phyloP scores from a whole-genome alignment of 345 rosid genomes.

The Populus nigra region DNA sequence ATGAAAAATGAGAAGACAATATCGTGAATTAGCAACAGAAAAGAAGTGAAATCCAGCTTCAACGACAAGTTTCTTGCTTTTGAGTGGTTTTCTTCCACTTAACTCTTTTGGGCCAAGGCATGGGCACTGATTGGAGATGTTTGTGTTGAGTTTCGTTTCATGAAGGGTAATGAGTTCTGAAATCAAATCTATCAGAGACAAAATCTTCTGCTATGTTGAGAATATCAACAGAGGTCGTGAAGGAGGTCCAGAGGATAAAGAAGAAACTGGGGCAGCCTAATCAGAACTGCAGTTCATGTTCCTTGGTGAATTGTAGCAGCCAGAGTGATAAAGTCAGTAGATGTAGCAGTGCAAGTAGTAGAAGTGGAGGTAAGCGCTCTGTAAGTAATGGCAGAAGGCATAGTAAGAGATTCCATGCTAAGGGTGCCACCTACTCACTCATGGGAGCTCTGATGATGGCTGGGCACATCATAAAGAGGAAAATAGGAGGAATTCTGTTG shows the following conservation, averaged over 20 bases:
- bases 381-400: slow-evolving; percentile 56
- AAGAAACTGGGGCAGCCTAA: slow-evolving; percentile 56
- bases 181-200: slow-evolving; percentile 32
- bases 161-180: slow-evolving; percentile 50
- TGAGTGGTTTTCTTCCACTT: slow-evolving; percentile 56
- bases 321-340: slow-evolving; percentile 91
- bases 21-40: slow-evolving; percentile 31
- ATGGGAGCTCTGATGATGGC: slow-evolving; percentile 37
- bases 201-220: slow-evolving; percentile 46
- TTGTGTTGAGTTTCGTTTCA: slow-evolving; percentile 65
- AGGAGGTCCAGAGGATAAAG: slow-evolving; percentile 85
- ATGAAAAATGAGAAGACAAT: slow-evolving; percentile 21
- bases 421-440: slow-evolving; percentile 26
- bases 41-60: slow-evolving; percentile 38
- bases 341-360: slow-evolving; percentile 89
- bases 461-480: slow-evolving; percentile 25
- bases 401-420: slow-evolving; percentile 45
- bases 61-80: slow-evolving; percentile 34
- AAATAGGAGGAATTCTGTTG: slow-evolving; percentile 16
- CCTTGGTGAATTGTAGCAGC: slow-evolving; percentile 90
- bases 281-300: slow-evolving; percentile 75
- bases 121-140: slow-evolving; percentile 93
- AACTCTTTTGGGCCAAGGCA: slow-evolving; percentile 85
- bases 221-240: slow-evolving; percentile 76
- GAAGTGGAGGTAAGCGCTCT: slow-evolving; percentile 43